phyloP scores from a whole-genome alignment of 768 basidiomycete genomes.

The Boletus pseudopeckii region DNA sequence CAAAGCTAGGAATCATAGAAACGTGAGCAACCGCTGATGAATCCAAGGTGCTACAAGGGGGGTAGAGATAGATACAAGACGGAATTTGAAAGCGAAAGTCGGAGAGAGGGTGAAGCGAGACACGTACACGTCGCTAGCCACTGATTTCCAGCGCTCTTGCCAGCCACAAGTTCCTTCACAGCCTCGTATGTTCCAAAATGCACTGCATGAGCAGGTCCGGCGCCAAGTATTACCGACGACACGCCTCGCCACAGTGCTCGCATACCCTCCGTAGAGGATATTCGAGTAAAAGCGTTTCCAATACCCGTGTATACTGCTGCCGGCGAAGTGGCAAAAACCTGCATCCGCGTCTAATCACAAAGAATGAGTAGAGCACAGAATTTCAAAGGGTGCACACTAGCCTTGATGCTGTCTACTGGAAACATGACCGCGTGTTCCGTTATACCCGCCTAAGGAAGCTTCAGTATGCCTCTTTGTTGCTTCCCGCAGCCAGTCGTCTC shows the following conservation, averaged over 20 bases:
- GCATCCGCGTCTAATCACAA: conserved; percentile 87
- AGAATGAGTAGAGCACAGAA: conserved; percentile 1
- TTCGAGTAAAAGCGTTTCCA: conserved; percentile 86
- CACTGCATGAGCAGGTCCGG: conserved; percentile 96
- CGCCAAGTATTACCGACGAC: conserved; percentile 91
- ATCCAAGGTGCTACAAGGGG: background rate
- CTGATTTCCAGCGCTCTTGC: conserved; percentile 73
- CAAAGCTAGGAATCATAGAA: conserved; percentile 50
- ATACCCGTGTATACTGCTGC: conserved; percentile 86
- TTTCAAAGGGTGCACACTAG: conserved; percentile 35
- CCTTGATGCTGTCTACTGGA: conserved; percentile 98
- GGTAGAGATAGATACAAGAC: background rate
- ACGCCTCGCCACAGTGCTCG: conserved; percentile 94
- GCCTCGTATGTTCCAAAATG: conserved; percentile 97
- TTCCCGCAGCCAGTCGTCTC: background rate
- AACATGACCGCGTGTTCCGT: conserved; percentile 99
- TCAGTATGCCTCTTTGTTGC: conserved; percentile 12
- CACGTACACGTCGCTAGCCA: conserved; percentile 85
- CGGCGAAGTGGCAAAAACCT: conserved; percentile 87
- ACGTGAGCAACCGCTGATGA: conserved; percentile 10
- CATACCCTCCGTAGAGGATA: conserved; percentile 92
- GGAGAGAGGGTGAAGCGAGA: background rate
- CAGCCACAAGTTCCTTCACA: conserved; percentile 89
- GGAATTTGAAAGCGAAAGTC: background rate
- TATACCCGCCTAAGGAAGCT: conserved; percentile 80